Base-by-base conservation (phyloP, 2,329 filamentous ascomycete species). In the Verticillium nubilum region DNA sequence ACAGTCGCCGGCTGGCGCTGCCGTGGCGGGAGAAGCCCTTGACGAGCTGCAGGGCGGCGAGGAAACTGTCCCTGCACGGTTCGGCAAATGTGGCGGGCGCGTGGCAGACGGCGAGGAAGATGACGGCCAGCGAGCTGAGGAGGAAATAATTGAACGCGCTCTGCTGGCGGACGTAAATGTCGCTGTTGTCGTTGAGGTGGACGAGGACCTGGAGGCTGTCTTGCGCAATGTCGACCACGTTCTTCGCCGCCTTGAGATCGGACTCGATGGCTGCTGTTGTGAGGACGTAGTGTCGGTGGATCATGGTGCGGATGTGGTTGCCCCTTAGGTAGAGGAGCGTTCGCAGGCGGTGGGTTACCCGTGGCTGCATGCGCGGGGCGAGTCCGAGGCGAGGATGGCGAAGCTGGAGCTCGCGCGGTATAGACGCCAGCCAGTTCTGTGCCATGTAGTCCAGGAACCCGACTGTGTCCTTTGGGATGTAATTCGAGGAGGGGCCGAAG, bases 101-200 rank as follows among this genome's bases (percentile, higher is more conserved):
- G 62, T 80, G 76, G 3, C 77, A 72, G 0, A 80, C 77, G 1
- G 78, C 79, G 0, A 79, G 69, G 29, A 78, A 74, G 1, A 79
- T 62, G 1, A 74, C 70, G 0, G 73, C 74, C 6, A 77, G 63
- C 0, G 74, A 72, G 25, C 73, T 75, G 28, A 76, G 67, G 5
- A 77, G 64, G 52, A 76, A 77, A 58, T 76, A 76, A 59, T 76
- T 75, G 64, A 77, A 76, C 10, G 73, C 72, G 26, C 70, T 70
- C 3, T 74, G 72, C 42, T 74, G 73, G 31, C 72, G 70, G 47
- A 69, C 70, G 61, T 76, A 76, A 10, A 76, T 70, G 17, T 70
- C 69, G 1, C 72, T 73, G 13, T 71, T 70, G 3, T 67, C 66
- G 54, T 72, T 72, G 53, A 76, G 71, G 54, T 70, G 72, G 17